phyloP scores from a whole-genome alignment of 768 basidiomycete species.

The Leccinum boreale region DNA sequence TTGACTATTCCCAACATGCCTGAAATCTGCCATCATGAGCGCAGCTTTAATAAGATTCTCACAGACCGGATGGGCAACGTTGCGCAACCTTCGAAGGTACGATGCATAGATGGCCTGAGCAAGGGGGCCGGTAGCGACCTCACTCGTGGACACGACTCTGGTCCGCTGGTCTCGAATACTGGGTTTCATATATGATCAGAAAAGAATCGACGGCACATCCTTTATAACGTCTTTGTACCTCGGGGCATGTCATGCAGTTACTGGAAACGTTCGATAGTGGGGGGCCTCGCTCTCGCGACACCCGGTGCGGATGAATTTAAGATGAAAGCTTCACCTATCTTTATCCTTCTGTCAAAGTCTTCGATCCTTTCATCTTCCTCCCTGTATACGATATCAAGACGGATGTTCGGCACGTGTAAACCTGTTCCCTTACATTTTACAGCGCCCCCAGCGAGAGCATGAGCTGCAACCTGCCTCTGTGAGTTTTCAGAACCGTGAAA shows the following conservation, averaged over 20 bases:
- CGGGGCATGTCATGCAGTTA: constrained; percentile 3
- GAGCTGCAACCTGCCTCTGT: constrained; percentile 30
- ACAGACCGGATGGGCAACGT: too few relatives aligned
- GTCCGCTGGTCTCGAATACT: neutral
- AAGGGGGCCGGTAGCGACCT: too few relatives aligned
- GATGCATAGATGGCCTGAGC: too few relatives aligned
- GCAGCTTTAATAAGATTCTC: too few relatives aligned
- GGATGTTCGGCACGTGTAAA: constrained; percentile 21
- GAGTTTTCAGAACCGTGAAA: constrained; percentile 13
- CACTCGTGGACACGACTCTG: too few relatives aligned
- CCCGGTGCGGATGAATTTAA: neutral
- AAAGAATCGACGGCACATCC: constrained; percentile 60
- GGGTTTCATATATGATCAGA: constrained; percentile 62
- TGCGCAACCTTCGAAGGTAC: too few relatives aligned
- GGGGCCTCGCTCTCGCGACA: too few relatives aligned
- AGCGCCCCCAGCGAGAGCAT: constrained; percentile 23
- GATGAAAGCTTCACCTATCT: constrained; percentile 10
- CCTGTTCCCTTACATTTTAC: constrained; percentile 23
- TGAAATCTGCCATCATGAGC: too few relatives aligned
- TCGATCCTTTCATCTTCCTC: constrained; percentile 33
- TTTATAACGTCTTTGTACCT: constrained; percentile 39
- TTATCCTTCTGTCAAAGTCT: constrained; percentile 17
- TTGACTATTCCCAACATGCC: too few relatives aligned
- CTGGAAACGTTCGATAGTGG: constrained; percentile 9
- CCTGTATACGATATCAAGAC: constrained; percentile 33